Percentiles rank a stretch among this genome's conserved stretches.
phyloP scores from a whole-genome alignment of 2,329 filamentous ascomycete genomes.

The Lojkania enalia region DNA sequence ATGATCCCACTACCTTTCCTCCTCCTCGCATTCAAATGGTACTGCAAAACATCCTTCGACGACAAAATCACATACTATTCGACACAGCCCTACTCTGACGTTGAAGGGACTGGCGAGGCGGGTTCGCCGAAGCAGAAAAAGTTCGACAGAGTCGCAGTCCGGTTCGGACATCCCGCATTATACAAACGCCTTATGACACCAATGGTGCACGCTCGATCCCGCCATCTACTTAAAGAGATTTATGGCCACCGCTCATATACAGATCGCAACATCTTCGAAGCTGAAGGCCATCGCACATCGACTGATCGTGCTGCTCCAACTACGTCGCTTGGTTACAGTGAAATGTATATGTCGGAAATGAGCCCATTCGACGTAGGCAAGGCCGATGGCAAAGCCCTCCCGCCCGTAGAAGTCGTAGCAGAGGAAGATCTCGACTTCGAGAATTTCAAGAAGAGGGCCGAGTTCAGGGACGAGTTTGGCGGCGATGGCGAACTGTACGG shows the following conservation, averaged over 20 bases:
- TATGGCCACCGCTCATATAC: slow-evolving; percentile 78
- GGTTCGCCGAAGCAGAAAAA: slow-evolving; percentile 34
- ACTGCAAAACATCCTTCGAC: slow-evolving; percentile 76
- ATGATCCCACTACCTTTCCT: slow-evolving; percentile 77
- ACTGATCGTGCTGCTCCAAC: slow-evolving; percentile 47
- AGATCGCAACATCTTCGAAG: slow-evolving; percentile 39
- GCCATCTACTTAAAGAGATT: slow-evolving; percentile 78
- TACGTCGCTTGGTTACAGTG: slow-evolving; percentile 72
- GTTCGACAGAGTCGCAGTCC: slow-evolving; percentile 67
- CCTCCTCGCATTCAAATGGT: slow-evolving; percentile 81
- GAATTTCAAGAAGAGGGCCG: slow-evolving; percentile 84
- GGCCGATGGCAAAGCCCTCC: slow-evolving; percentile 17
- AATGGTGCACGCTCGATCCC: slow-evolving; percentile 90
- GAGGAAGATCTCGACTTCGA: slow-evolving; percentile 86
- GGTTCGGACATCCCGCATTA: slow-evolving; percentile 88
- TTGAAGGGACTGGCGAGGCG: slow-evolving; percentile 54
- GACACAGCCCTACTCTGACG: slow-evolving; percentile 55
- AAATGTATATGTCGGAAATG: slow-evolving; percentile 82
- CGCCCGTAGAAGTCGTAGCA: slow-evolving; percentile 82
- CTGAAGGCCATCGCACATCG: slow-evolving; percentile 23
- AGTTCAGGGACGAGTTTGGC: slow-evolving; percentile 84
- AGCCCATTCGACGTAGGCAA: slow-evolving; percentile 58
- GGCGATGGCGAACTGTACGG: slow-evolving; percentile 65
- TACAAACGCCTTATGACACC: slow-evolving; percentile 67
- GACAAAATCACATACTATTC: slow-evolving; percentile 78